phyloP scores from a whole-genome alignment of 164 flowering plant species.

The Euptelea pleiosperma region DNA sequence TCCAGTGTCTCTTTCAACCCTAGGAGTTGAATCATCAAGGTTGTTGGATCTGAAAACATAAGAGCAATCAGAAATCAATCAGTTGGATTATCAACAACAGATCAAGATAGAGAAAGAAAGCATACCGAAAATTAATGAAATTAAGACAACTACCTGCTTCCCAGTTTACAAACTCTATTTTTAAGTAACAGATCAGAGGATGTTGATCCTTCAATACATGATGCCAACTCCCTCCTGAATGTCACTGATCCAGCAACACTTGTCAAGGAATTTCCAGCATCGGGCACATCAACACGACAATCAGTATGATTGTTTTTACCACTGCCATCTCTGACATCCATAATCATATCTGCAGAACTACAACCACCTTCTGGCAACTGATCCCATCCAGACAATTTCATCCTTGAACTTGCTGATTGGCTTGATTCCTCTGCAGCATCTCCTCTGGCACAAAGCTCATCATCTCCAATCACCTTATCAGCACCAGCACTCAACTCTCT shows the following conservation, averaged over 20 bases:
- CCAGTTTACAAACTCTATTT: slow-evolving; percentile 17
- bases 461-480: slow-evolving; percentile 8
- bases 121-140: not conserved
- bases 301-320: slow-evolving; percentile 3
- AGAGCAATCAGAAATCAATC: not conserved
- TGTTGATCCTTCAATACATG: slow-evolving; percentile 24
- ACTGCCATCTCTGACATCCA: slow-evolving; percentile 12
- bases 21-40: slow-evolving; percentile 17
- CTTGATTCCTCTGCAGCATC: slow-evolving; percentile 18
- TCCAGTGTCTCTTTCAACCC: slow-evolving; percentile 22
- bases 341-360: slow-evolving; percentile 15
- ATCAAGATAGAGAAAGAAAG: not conserved
- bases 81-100: not conserved
- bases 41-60: slow-evolving; percentile 28
- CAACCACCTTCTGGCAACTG: slow-evolving; percentile 22
- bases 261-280: slow-evolving; percentile 12
- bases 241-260: slow-evolving; percentile 13
- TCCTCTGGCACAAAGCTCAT: slow-evolving; percentile 12
- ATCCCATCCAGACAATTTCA: slow-evolving; percentile 28
- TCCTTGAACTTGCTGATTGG: slow-evolving; percentile 17
- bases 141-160: slow-evolving; percentile 23
- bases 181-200: slow-evolving; percentile 17
- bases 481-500: slow-evolving; percentile 15
- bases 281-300: slow-evolving; percentile 8
- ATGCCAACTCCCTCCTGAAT: slow-evolving; percentile 18